Conservation (phyloP, 2,329 filamentous ascomycete genomes). For the Nemania diffusa region DNA sequence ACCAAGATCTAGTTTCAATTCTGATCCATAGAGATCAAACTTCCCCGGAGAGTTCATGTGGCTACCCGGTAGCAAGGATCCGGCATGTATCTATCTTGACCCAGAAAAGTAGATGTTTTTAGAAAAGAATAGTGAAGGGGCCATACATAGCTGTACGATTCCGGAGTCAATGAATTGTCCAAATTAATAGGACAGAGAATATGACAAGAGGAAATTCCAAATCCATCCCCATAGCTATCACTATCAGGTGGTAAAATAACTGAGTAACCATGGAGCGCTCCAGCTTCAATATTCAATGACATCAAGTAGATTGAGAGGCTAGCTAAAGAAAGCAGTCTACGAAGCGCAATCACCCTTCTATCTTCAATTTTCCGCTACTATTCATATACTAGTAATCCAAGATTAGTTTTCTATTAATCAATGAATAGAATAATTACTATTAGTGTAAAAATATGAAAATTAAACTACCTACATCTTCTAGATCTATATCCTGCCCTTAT, state of each 20-base stretch:
- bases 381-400: too few relatives aligned
- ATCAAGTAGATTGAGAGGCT: too few relatives aligned
- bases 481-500: too few relatives aligned
- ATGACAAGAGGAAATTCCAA: too few relatives aligned
- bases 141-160: not conserved
- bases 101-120: not conserved
- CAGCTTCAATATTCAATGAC: not conserved
- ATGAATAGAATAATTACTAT: too few relatives aligned
- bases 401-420: too few relatives aligned
- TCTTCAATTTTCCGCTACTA: not conserved
- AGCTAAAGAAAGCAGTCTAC: not conserved
- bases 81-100: not conserved
- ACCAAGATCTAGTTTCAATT: not conserved
- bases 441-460: too few relatives aligned
- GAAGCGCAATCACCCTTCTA: not conserved
- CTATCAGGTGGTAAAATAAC: not conserved
- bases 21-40: not conserved
- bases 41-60: not conserved
- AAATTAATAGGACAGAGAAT: not conserved
- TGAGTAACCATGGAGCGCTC: not conserved
- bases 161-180: not conserved
- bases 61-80: conserved; percentile 9
- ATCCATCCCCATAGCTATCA: too few relatives aligned
- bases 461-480: too few relatives aligned
- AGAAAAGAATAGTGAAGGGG: not conserved